A percentile compares a stretch with the other conserved stretches of the same genome.
Evolutionary conservation across 2,329 filamentous ascomycete species (phyloP).

Genomic region (Alternaria brassicicola): DNA sequence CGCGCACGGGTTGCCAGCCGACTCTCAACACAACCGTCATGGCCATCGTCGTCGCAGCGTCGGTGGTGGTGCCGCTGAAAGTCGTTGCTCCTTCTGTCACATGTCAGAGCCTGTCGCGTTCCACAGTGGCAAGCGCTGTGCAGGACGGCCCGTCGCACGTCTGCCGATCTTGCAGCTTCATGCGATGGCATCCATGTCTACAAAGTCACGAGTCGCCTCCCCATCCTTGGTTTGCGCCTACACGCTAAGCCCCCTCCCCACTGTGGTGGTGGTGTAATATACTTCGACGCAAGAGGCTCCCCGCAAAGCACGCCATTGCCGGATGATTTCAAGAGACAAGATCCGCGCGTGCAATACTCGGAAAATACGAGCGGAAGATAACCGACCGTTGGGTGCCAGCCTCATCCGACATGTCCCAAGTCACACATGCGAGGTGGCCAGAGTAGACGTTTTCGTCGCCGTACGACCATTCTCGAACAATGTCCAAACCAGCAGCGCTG

Average conservation of each 20-base stretch:
- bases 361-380: not conserved
- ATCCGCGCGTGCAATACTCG: not conserved
- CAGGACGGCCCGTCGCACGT: slow-evolving; percentile 40
- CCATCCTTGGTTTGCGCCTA: slow-evolving; percentile 19
- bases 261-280: slow-evolving; percentile 11
- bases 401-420: slow-evolving; percentile 1
- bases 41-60: slow-evolving; percentile 7
- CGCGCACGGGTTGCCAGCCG: slow-evolving; percentile 20
- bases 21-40: slow-evolving; percentile 6
- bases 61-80: not conserved
- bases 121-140: slow-evolving; percentile 35
- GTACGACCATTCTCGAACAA: slow-evolving; percentile 13
- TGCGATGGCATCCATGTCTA: slow-evolving; percentile 25
- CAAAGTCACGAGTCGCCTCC: slow-evolving; percentile 33
- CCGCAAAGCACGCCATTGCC: slow-evolving; percentile 1
- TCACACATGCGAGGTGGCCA: not conserved
- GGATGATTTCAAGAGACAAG: not conserved
- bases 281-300: slow-evolving; percentile 1
- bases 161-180: slow-evolving; percentile 27
- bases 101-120: slow-evolving; percentile 33
- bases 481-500: not conserved
- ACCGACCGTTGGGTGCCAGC: slow-evolving; percentile 1
- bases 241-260: slow-evolving; percentile 10
- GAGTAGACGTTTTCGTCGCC: slow-evolving; percentile 2
- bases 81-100: slow-evolving; percentile 28